Conservation (phyloP, 768 basidiomycete genomes). For the Mycena rebaudengoi region DNA sequence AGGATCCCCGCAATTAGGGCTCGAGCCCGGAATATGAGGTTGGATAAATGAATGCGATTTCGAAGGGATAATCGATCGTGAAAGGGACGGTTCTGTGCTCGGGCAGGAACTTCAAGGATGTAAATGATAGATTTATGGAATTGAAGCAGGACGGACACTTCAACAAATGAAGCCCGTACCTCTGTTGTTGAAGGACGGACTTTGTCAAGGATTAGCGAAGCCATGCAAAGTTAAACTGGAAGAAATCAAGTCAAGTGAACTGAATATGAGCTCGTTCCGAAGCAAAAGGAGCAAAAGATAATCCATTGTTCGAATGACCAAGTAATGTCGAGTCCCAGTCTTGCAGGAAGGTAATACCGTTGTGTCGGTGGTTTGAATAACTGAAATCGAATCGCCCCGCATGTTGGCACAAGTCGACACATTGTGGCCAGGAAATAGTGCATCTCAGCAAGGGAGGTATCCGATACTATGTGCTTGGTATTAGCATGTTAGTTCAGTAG, state of each 20-base stretch:
- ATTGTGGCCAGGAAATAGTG: too few relatives aligned
- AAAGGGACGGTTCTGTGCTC: not conserved
- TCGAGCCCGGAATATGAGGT: not conserved
- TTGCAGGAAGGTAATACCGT: not conserved
- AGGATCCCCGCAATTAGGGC: not conserved
- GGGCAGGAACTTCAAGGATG: not conserved
- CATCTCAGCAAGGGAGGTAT: too few relatives aligned
- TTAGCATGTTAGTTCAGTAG: too few relatives aligned
- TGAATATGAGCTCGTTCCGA: too few relatives aligned
- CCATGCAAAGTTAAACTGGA: too few relatives aligned
- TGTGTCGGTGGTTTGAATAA: not conserved
- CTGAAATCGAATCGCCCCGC: not conserved
- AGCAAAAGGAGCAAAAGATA: not conserved
- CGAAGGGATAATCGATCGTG: not conserved
- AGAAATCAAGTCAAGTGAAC: too few relatives aligned
- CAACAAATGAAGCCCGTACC: not conserved
- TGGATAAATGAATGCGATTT: conserved; percentile 1
- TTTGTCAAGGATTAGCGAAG: not conserved
- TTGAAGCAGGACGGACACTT: not conserved
- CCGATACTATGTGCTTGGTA: too few relatives aligned
- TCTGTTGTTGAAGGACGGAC: not conserved
- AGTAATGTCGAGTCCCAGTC: not conserved
- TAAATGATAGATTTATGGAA: not conserved
- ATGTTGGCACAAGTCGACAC: too few relatives aligned
- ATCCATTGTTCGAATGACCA: not conserved